Base-by-base conservation (phyloP, 2,329 filamentous ascomycete species). In the Alternaria brassicicola region DNA sequence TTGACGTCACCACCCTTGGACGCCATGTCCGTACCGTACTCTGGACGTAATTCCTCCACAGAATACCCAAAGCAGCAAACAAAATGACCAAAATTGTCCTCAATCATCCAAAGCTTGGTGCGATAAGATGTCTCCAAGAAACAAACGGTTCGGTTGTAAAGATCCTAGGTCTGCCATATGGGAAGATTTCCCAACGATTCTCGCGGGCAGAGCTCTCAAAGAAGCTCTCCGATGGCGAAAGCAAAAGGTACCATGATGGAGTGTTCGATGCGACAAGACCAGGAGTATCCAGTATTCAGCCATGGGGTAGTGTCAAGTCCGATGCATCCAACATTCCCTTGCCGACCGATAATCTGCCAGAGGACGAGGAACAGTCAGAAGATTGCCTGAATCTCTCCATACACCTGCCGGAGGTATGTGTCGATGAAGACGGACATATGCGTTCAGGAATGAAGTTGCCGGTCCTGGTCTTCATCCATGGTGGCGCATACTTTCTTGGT, bases 381-480 rank as follows among this genome's bases (percentile, higher is more conserved):
- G 78, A 85, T 36, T 81, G 82, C 45, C 70, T 86, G 19, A 84
- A 83, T 36, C 70, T 86, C 15, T 65, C 59, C 2, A 60, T 66
- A 12, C 39, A 56, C 15, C 28, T 65, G 0, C 62, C 62, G 5
- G 12, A 84, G 82, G 57, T 78, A 83, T 57, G 78, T 77, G 0
- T 63, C 7, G 35, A 74, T 78, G 0, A 82, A 81, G 1, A 53
- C 30, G 25, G 36, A 2, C 10, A 53, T 46, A 26, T 59, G 9
- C 19, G 30, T 8, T 6, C 73, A 69, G 5, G n/a, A 4, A 39
- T 39, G 13, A 65, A 59, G 31, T 71, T 84, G 3, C 83, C 83
- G 0, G 83, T 86, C 1, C 70, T 85, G 25, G 76, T 83, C 3
- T 84, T 83, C 59, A 79, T 86, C 3, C 82, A 85, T 58, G 84